Base-by-base conservation (phyloP, 306 rosid genomes). In the Gleditsia sinensis region DNA sequence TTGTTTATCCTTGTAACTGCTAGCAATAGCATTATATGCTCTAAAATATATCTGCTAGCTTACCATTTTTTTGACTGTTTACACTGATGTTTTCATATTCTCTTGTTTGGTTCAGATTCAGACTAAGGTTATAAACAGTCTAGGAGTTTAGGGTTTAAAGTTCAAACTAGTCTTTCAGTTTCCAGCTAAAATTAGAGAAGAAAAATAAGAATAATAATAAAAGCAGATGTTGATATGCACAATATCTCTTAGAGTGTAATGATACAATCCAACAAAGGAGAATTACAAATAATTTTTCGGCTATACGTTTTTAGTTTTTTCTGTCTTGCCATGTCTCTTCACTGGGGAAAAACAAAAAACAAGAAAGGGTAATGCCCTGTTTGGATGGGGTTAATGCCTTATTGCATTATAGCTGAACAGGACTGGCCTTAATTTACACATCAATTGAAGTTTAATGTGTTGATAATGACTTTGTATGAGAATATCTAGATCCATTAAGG, bases 91-190 rank as follows among this genome's bases (percentile, higher is more conserved):
- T 53, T 54, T 28, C 27, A 55, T 4, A 40, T 58, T 42, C 21
- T 14, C 25, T 53, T 32, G 42, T 27, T 67, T 42, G 60, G 8
- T 67, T 67, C 33, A n/a, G 48, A 71, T 71, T 40, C 71, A 10
- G 34, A 14, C 3, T 23, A 30, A 50, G 34, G 3, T 8, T 20
- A 46, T 11, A 4, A n/a, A 59, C 27, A 37, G 16, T 69, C 48
- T 49, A 24, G 42, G 33, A n/a, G 34, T 76, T 45, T 42, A n/a
- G 45, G 68, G 42, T 54, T 10, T 42, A 3, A 53, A 54, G n/a
- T 13, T 42, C 48, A 54, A 46, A 46, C 14, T 8, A 6, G 16
- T 8, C 27, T 55, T 25, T 25, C 17, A 25, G 40, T 45, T 8
- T n/a, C 42, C 56, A 43, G 42, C 53, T 66, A 27, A 66, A 45